Percentiles rank a stretch among this genome's conserved stretches.
These are phyloP conservation scores for Neurospora pannonica DNA, from an alignment of 495 filamentous ascomycete species.

Conservation along the genomic window DNA sequence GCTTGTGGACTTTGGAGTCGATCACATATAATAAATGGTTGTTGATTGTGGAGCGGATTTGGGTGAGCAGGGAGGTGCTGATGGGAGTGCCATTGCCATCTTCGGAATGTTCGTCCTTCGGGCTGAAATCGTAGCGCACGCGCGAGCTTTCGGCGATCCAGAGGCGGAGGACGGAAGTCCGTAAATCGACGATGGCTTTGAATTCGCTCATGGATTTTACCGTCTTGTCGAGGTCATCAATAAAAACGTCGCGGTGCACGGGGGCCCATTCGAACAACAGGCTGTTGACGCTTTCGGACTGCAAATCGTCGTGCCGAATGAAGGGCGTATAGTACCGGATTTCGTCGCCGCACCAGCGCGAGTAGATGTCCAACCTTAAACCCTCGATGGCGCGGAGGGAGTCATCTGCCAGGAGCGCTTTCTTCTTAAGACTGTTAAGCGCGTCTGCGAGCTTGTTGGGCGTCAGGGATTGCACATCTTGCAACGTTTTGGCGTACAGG, in stretches of 20 bases:
- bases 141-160: conserved; percentile 56
- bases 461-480: conserved; percentile 63
- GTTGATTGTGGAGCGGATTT: conserved; percentile 61
- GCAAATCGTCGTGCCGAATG: conserved; percentile 75
- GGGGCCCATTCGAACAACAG: conserved; percentile 66
- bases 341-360: conserved; percentile 73
- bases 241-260: conserved; percentile 55
- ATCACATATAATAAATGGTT: conserved; percentile 50
- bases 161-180: conserved; percentile 58
- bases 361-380: conserved; percentile 71
- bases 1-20: conserved; percentile 44
- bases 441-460: conserved; percentile 64
- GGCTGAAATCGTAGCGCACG: conserved; percentile 40
- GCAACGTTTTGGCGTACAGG: conserved; percentile 68
- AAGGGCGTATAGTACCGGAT: conserved; percentile 83
- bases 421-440: conserved; percentile 56
- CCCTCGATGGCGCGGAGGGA: conserved; percentile 56
- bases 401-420: conserved; percentile 59
- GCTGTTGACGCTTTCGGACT: conserved; percentile 51
- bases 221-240: conserved; percentile 45
- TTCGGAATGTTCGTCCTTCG: conserved; percentile 16
- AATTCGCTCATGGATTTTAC: conserved; percentile 53
- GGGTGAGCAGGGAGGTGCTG: conserved; percentile 49
- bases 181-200: conserved; percentile 54
- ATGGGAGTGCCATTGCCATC: too few species aligned